Base-by-base conservation (phyloP, 805 yeast genomes). In the Priceomyces fermenticarens region DNA sequence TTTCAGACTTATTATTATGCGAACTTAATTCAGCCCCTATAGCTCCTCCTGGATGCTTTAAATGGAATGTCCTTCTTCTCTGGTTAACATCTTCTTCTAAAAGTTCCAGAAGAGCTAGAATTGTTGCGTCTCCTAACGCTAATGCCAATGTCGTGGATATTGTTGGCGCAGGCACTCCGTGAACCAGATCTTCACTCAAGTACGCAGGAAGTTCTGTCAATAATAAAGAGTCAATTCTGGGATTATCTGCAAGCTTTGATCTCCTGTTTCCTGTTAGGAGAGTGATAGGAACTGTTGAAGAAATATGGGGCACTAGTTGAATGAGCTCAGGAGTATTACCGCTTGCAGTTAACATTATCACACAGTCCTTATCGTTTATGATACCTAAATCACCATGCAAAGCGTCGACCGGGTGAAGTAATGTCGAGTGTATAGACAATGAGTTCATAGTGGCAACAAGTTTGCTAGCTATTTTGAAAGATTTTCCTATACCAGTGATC, bases 11-110 rank as follows among this genome's bases (percentile, higher is more conserved):
- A 26, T 51, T 40, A 36, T 58, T 58, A 28, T 57, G 62, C 47
- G 65, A 63, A 41, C 61, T 55, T 47, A 67, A 62, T 46, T 62
- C 60, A 4, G 64, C 69, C 11, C 97, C 97, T 54, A 88, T 88
- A 2, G 93, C 85, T 12, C 97, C 97, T 14, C 96, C 96, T 1
- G 97, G 97, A 54, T 88, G 97, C 55, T 83, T 76, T 46, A 75
- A 75, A 7, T 84, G 81, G 61, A 88, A 88, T 29, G 73, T 60
- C 43, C 59, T 63, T 46, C 72, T 73, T 32, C 96, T 67, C 41
- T 70, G 65, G 29, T 64, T 59, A 25, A 70, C 60, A 53, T 87
- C 88, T 7, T 66, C 65, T 40, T 80, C 80, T 40, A 82, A 73
- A 54, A 83, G 57, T 54, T 88, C 93, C 36, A 82, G 75, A 16